Percentiles rank a stretch among this genome's conserved stretches.
phyloP scores from a whole-genome alignment of 371 early-diverging fungal species.

The Apophysomyces elegans region DNA sequence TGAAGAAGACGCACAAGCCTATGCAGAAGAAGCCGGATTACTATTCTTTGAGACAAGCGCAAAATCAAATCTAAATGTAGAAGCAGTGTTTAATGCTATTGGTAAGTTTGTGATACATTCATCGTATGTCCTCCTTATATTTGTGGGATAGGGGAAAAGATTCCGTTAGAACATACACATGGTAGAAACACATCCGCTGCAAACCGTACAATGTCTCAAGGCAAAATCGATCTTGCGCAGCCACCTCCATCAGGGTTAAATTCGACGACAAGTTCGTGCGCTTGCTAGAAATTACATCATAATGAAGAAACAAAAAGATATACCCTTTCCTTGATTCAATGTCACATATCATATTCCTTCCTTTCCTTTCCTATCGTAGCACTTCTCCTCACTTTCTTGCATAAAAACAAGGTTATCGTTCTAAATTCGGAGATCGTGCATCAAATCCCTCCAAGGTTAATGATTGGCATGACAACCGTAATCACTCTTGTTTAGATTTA shows the following conservation, averaged over 20 bases:
- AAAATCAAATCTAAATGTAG: constrained; percentile 80
- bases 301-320: background rate
- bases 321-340: background rate
- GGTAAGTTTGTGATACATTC: constrained; percentile 21
- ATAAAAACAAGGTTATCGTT: too few relatives aligned
- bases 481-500: too few relatives aligned
- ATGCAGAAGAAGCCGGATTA: constrained; percentile 79
- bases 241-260: constrained; percentile 15
- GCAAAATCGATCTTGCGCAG: constrained; percentile 23
- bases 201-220: too few relatives aligned
- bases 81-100: constrained; percentile 71
- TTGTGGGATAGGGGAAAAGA: constrained; percentile 15
- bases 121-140: background rate
- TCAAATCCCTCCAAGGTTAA: too few relatives aligned
- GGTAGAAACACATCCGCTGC: constrained; percentile 12
- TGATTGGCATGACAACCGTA: too few relatives aligned
- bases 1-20: constrained; percentile 78
- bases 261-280: constrained; percentile 13
- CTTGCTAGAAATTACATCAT: constrained; percentile 15
- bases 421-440: too few relatives aligned
- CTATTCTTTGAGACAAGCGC: constrained; percentile 92
- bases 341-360: too few relatives aligned
- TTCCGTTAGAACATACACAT: constrained; percentile 21
- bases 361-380: too few relatives aligned
- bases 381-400: too few relatives aligned